A percentile compares a stretch with the other conserved stretches of the same genome.
These are phyloP conservation scores for Penicillium silybi DNA, from an alignment of 495 filamentous ascomycete species.

Conservation along the genomic window DNA sequence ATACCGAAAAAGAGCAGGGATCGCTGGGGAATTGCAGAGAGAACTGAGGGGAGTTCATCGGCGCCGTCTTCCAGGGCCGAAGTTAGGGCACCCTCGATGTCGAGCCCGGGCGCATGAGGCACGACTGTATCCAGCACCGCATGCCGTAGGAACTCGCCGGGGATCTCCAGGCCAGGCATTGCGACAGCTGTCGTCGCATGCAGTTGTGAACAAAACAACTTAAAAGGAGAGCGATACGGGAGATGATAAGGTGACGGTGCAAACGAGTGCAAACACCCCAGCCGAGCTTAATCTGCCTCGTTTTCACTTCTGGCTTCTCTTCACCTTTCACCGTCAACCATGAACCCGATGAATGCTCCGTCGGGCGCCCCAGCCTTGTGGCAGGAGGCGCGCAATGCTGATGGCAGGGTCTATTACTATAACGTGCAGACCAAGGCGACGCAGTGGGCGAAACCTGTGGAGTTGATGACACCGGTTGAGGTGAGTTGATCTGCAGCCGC, in stretches of 20 bases:
- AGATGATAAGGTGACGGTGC: constrained; percentile 22
- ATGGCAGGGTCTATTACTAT: constrained; percentile 92
- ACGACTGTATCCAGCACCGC: constrained; percentile 76
- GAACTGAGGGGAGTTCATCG: constrained; percentile 41
- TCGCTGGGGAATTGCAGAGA: constrained; percentile 49
- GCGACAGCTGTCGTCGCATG: constrained; percentile 27
- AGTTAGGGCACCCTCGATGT: constrained; percentile 57
- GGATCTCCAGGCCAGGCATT: constrained; percentile 41
- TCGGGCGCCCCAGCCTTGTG: constrained; percentile 57
- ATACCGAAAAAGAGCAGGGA: constrained; percentile 68
- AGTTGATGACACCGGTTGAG: constrained; percentile 83
- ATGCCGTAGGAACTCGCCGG: constrained; percentile 62
- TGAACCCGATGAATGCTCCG: constrained; percentile 62
- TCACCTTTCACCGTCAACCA: constrained; percentile 27
- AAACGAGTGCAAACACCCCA: constrained; percentile 29
- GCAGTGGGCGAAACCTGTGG: constrained; percentile 90
- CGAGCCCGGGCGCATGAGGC: constrained; percentile 63
- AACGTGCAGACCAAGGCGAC: constrained; percentile 82
- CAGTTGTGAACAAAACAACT: background rate
- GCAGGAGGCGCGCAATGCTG: constrained; percentile 78
- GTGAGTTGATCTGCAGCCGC: constrained; percentile 42
- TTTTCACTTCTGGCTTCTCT: constrained; percentile 14
- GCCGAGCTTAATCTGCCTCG: constrained; percentile 18
- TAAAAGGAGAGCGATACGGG: constrained; percentile 10
- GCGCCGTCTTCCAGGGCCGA: constrained; percentile 45